Conservation (phyloP, 2,329 filamentous ascomycete genomes). For the Monilinia vaccinii-corymbosi region DNA sequence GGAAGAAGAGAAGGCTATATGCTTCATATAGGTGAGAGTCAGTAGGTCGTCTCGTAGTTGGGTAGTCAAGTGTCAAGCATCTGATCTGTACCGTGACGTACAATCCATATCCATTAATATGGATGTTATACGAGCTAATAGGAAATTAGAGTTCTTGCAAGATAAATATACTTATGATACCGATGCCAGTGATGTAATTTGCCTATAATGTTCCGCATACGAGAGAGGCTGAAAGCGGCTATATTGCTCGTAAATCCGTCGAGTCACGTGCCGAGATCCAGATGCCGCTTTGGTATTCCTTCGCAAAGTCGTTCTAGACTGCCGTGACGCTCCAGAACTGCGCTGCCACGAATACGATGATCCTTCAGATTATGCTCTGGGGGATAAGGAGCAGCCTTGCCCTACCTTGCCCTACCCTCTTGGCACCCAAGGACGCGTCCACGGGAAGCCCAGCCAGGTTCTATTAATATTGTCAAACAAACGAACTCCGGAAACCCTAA, state of each 20-base stretch:
- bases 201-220: background rate
- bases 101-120: too few species aligned
- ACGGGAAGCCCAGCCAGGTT: background rate
- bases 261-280: too few species aligned
- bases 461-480: background rate
- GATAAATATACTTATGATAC: too few species aligned
- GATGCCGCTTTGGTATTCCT: background rate
- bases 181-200: background rate
- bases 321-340: background rate
- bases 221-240: background rate
- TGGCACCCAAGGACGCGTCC: background rate
- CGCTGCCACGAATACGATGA: background rate
- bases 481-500: background rate
- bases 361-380: background rate
- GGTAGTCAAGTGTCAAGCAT: background rate
- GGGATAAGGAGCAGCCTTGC: too few species aligned
- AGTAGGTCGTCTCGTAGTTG: background rate
- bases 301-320: background rate
- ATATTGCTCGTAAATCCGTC: too few species aligned
- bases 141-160: too few species aligned
- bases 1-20: background rate
- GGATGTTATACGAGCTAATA: too few species aligned
- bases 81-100: too few species aligned
- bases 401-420: background rate
- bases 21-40: background rate